Evolutionary conservation across 2,329 filamentous ascomycete species (phyloP).

Genomic region (Colletotrichum sp.): DNA sequence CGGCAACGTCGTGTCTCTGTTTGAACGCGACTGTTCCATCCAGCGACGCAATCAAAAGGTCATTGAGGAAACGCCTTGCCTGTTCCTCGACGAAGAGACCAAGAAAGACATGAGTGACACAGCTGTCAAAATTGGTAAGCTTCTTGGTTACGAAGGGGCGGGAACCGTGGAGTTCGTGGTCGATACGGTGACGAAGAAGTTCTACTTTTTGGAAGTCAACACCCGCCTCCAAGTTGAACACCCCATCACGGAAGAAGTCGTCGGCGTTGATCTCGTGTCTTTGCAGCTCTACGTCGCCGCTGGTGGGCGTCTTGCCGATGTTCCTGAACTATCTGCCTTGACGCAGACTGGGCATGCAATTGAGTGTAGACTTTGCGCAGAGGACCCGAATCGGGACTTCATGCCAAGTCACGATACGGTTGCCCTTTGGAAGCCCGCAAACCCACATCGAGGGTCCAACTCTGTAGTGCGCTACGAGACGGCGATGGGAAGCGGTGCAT

Average conservation of each 20-base stretch:
- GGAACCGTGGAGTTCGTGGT: conserved; percentile 47
- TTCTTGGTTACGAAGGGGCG: conserved; percentile 33
- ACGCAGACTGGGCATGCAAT: not conserved
- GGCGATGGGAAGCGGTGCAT: not conserved
- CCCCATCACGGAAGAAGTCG: conserved; percentile 44
- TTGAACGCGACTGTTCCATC: conserved; percentile 50
- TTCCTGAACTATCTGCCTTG: not conserved
- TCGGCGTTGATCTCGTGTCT: not conserved
- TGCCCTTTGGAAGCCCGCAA: not conserved
- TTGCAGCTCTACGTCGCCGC: not conserved
- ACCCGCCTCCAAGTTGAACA: conserved; percentile 78
- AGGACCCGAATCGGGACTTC: not conserved
- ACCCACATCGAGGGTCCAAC: not conserved
- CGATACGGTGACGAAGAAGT: conserved; percentile 30
- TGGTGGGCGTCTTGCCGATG: not conserved
- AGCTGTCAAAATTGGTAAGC: conserved; percentile 25
- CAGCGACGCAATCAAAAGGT: conserved; percentile 52
- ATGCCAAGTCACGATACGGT: not conserved
- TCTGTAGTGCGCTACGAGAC: not conserved
- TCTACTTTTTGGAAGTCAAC: conserved; percentile 47
- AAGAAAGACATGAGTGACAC: conserved; percentile 33
- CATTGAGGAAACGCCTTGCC: conserved; percentile 37
- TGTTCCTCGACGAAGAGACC: conserved; percentile 25
- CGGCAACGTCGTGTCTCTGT: conserved; percentile 34
- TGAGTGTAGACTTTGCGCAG: not conserved